Evolutionary conservation across 2,329 filamentous ascomycete species (phyloP), one percentile per base, ranked within the genome.

Genomic region (Fusarium transvaalense): DNA sequence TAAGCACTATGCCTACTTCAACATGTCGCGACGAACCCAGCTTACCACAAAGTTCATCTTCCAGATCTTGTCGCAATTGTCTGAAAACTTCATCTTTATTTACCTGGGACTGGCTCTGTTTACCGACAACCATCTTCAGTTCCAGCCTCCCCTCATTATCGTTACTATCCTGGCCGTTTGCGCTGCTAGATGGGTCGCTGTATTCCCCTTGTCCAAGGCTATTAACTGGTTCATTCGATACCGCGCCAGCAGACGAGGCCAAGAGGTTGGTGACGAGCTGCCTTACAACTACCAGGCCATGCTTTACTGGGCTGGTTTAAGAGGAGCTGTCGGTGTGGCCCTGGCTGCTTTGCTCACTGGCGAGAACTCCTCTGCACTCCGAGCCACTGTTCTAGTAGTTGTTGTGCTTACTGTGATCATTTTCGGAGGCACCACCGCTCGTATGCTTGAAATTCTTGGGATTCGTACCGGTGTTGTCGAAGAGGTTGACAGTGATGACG

Each of bases 81-180:
- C 95, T 0, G 96, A 99, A 81, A 99, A 99, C 80, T 99, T 99
- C 78, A 99, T 99, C 80, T 99, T 99, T 83, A 99, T 99, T 79
- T 99, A 99, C 76, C 88, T 99, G 0, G 96, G 96, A 8, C 85
- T 99, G 5, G 97, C 96, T 1, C 86, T 99, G 29, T 98, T 99
- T 78, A 97, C 96, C 5, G 94, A 98, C 74, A 90, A 89, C 53
- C 89, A 92, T 50, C 85, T 97, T 25, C 89, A 93, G 62, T 99
- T 97, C 82, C 97, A 97, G 76, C 96, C 96, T 1, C 88, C 97
- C 4, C 93, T 99, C 75, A 98, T 98, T 74, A 91, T 99, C 56
- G 89, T 99, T 71, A 95, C 95, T 0, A 90, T 97, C 6, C 83
- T 95, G 47, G 94, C 96, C 6, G 97, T 99, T 52, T 98, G 95